Evolutionary conservation across 2,329 filamentous ascomycete genomes (phyloP).

Genomic region (Rasamsonia emersonii): DNA sequence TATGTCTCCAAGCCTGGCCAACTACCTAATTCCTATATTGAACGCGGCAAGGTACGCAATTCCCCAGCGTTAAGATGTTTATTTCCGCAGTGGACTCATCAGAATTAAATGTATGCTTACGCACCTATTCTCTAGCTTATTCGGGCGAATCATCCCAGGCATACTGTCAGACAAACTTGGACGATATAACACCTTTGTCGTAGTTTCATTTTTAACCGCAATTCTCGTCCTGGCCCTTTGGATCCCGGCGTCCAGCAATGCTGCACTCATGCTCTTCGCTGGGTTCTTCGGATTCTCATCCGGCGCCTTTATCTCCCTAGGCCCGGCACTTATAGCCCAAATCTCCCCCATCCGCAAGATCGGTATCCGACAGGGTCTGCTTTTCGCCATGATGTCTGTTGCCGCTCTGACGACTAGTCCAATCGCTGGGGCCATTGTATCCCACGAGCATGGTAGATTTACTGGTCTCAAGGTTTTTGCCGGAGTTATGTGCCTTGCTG

Average conservation of each 20-base stretch:
- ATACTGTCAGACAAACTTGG: slow-evolving; percentile 47
- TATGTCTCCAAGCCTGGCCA: slow-evolving; percentile 40
- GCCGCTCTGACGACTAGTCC: slow-evolving; percentile 56
- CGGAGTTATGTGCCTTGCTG: no score
- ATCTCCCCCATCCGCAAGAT: slow-evolving; percentile 61
- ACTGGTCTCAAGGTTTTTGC: no score
- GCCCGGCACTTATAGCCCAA: slow-evolving; percentile 57
- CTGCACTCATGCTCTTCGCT: slow-evolving; percentile 53
- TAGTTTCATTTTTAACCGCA: slow-evolving; percentile 38
- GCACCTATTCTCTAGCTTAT: slow-evolving; percentile 33
- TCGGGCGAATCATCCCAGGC: slow-evolving; percentile 49
- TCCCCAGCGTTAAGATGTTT: background rate
- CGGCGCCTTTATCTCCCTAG: slow-evolving; percentile 55
- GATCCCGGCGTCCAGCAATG: slow-evolving; percentile 43
- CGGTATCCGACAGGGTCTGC: slow-evolving; percentile 55
- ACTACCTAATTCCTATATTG: slow-evolving; percentile 47
- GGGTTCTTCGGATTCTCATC: slow-evolving; percentile 59
- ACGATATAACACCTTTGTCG: slow-evolving; percentile 45
- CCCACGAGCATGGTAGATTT: no score
- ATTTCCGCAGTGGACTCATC: no score
- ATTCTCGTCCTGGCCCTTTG: slow-evolving; percentile 46
- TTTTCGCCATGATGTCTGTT: slow-evolving; percentile 54
- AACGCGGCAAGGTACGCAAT: slow-evolving; percentile 37
- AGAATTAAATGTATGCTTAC: no score
- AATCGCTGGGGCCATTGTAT: no score